A percentile compares a stretch with the other conserved stretches of the same genome.
These are phyloP conservation scores for Xylaria digitata DNA, from an alignment of 2,329 filamentous ascomycete species.

Conservation along the genomic window DNA sequence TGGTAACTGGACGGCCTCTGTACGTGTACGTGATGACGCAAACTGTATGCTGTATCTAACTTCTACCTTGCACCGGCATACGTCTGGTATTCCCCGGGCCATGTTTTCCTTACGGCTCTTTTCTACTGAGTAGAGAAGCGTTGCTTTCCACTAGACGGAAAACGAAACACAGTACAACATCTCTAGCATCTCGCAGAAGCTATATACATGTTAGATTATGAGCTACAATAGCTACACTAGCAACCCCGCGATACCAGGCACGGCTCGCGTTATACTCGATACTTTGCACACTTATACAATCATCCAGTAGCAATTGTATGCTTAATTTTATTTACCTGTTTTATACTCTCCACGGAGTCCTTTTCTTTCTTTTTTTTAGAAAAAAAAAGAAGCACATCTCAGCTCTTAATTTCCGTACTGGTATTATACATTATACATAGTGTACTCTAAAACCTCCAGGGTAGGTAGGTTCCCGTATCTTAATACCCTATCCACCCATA, in stretches of 20 bases:
- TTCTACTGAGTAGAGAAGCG: background rate
- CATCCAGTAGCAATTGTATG: background rate
- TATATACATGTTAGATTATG: background rate
- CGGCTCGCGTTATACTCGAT: background rate
- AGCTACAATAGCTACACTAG: constrained; percentile 7
- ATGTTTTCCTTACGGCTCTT: constrained; percentile 1
- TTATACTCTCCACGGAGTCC: background rate
- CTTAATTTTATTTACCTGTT: background rate
- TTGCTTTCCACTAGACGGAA: constrained; percentile 17
- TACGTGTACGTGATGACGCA: constrained; percentile 14
- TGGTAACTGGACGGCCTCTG: too few relatives aligned
- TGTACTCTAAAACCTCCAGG: background rate
- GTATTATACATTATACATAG: background rate
- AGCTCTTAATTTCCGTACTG: constrained; percentile 19
- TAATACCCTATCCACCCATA: background rate
- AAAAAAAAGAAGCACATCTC: too few relatives aligned
- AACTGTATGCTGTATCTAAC: background rate
- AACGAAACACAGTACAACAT: background rate
- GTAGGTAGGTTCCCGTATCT: background rate
- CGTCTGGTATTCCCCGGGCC: background rate
- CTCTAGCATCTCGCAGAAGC: background rate
- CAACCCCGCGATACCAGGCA: constrained; percentile 20
- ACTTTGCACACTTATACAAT: too few relatives aligned
- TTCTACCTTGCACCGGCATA: background rate
- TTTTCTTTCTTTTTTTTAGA: too few relatives aligned